phyloP scores from a whole-genome alignment of 495 filamentous ascomycete genomes.

The Diplogelasinospora grovesii region DNA sequence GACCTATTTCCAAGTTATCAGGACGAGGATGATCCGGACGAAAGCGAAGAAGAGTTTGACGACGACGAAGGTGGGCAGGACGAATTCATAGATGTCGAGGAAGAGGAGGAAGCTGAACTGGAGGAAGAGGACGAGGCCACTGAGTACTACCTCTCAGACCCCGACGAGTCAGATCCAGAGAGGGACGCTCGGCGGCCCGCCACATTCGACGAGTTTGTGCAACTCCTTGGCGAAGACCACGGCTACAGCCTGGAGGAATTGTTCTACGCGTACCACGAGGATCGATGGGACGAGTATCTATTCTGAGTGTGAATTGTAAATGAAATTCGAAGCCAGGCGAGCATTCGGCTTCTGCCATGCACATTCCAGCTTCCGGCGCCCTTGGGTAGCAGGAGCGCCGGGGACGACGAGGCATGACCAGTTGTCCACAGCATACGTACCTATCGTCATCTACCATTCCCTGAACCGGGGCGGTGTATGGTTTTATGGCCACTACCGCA shows the following conservation, averaged over 20 bases:
- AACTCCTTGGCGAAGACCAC: constrained; percentile 25
- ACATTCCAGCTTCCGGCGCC: no score
- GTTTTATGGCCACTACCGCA: no score
- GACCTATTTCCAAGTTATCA: constrained; percentile 25
- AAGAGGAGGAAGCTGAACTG: constrained; percentile 21
- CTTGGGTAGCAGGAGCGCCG: no score
- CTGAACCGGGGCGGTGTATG: no score
- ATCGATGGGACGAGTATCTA: constrained; percentile 31
- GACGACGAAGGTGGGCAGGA: constrained; percentile 11
- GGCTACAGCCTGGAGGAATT: constrained; percentile 27
- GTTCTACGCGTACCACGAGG: constrained; percentile 29
- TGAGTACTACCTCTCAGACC: constrained; percentile 29
- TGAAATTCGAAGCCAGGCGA: no score
- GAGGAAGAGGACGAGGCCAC: constrained; percentile 32
- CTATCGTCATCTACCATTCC: no score
- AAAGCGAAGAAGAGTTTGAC: constrained; percentile 10
- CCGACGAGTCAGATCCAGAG: constrained; percentile 27
- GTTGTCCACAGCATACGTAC: no score
- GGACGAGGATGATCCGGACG: constrained; percentile 25
- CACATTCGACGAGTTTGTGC: constrained; percentile 24
- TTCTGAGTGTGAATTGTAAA: no score
- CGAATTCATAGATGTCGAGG: constrained; percentile 2
- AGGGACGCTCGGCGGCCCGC: constrained; percentile 23
- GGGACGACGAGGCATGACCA: no score
- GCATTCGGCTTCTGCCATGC: no score